Conservation (phyloP, 441 rosid genomes). For the Erysimum cheiri region DNA sequence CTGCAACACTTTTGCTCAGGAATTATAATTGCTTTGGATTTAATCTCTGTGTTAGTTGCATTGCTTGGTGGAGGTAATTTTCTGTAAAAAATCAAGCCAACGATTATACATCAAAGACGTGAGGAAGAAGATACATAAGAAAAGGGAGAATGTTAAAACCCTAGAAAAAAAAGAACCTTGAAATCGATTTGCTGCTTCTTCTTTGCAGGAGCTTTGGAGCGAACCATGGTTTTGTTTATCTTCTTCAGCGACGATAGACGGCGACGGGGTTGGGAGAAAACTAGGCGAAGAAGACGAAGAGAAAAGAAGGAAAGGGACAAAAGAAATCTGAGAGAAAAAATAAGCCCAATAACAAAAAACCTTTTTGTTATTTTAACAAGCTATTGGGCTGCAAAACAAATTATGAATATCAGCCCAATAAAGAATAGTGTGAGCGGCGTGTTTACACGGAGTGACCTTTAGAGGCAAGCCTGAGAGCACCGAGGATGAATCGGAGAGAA, state of each 20-base stretch:
- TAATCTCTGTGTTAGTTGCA: slow-evolving; percentile 86
- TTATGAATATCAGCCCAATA: too few relatives aligned
- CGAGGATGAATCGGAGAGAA: too few relatives aligned
- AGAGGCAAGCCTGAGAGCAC: too few relatives aligned
- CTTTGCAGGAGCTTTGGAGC: slow-evolving; percentile 63
- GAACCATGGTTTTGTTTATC: slow-evolving; percentile 48
- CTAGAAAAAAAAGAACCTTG: slow-evolving; percentile 45
- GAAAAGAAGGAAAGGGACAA: too few relatives aligned
- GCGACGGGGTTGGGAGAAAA: too few relatives aligned
- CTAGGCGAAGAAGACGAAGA: too few relatives aligned
- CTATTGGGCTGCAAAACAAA: too few relatives aligned
- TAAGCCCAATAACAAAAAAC: too few relatives aligned
- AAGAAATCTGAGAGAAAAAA: too few relatives aligned
- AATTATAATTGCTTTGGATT: slow-evolving; percentile 86
- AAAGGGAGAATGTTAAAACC: background rate
- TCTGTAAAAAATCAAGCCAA: slow-evolving; percentile 26
- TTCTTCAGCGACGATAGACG: background rate
- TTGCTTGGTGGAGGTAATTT: slow-evolving; percentile 93
- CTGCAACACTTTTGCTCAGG: slow-evolving; percentile 91
- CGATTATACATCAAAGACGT: background rate
- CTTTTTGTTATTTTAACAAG: too few relatives aligned
- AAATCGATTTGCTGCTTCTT: slow-evolving; percentile 80
- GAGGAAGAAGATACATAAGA: background rate
- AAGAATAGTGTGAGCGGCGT: too few relatives aligned
- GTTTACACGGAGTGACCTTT: too few relatives aligned